Evolutionary conservation across 768 basidiomycete species (phyloP), one percentile per base, ranked within the genome.

Genomic region (Tricholoma flavovirens): DNA sequence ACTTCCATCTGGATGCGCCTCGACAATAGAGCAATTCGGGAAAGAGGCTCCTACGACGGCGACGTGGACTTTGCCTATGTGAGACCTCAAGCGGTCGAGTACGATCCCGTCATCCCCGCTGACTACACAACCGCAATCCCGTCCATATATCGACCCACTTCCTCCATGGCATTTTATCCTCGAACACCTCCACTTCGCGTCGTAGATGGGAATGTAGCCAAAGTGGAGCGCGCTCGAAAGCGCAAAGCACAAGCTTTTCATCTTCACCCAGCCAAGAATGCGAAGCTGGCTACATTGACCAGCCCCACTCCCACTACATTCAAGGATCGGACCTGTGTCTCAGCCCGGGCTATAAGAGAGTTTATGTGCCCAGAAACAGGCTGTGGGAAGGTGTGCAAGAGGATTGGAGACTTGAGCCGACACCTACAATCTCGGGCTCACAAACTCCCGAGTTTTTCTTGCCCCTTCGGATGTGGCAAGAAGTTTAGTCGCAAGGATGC

Each of bases 401-500:
- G n/a, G 33, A 56, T 26, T 19, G 32, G 48, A 4, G 59, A 63
- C 33, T 26, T 63, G 42, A 32, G 51, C 14, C 55, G 59, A 5
- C 62, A 63, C 30, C 49, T 56, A 19, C 56, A 22, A 15, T 51
- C 46, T 45, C 51, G 21, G 4, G 51, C 56, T 12, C 62, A 60
- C 49, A 30, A 55, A 24, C 24, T 24, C 1, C 59, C 62, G 8
- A 54, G 57, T 15, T 19, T 63, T 30, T 53, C 54, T 11, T 63
- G 62, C 29, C 57, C 56, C 2, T 54, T 38, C 14, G 22, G 38
- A 6, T 63, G 62, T 17, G 62, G 62, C 7, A 32, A 32, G 8
- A 48, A 53, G 40, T 63, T 59, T 33, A 59, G 56, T 5, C 58
- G 59, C 35, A 30, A 33, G 15, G 62, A 63, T 38, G 58, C 59